These are phyloP conservation scores for Kwoniella mangroviensis DNA, from an alignment of 768 basidiomycete species.

Conservation along the genomic window DNA sequence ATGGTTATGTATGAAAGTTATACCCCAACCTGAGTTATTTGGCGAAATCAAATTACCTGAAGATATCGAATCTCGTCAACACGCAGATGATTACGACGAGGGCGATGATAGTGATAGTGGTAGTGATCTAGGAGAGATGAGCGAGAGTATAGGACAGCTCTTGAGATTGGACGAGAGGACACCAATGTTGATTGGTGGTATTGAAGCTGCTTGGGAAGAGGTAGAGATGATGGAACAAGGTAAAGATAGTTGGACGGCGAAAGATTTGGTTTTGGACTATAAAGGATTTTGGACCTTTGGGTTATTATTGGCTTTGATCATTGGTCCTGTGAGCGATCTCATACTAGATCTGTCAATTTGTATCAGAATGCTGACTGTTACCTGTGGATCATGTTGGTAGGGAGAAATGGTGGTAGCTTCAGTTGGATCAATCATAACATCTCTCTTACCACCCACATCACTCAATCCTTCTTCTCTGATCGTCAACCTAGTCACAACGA, in stretches of 20 bases:
- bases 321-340: conserved; percentile 51
- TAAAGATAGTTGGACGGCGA: conserved; percentile 47
- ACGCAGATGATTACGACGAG: conserved; percentile 13
- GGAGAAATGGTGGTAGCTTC: conserved; percentile 54
- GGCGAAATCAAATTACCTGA: conserved; percentile 25
- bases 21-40: conserved; percentile 32
- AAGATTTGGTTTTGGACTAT: conserved; percentile 44
- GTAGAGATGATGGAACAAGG: conserved; percentile 40
- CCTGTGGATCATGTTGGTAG: conserved; percentile 20
- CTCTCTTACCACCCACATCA: conserved; percentile 44
- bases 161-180: conserved; percentile 53
- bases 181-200: conserved; percentile 55
- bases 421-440: conserved; percentile 56
- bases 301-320: conserved; percentile 50
- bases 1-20: conserved; percentile 48
- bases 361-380: not conserved
- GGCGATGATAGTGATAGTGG: conserved; percentile 3
- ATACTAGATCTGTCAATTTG: not conserved
- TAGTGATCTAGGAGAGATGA: conserved; percentile 12
- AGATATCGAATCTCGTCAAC: conserved; percentile 11
- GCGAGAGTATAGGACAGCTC: conserved; percentile 36
- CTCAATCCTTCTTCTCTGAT: not conserved
- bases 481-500: conserved; percentile 4
- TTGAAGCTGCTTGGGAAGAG: conserved; percentile 54
- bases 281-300: conserved; percentile 56